A percentile compares a stretch with the other conserved stretches of the same genome.
Conservation (phyloP, 2,329 filamentous ascomycete species). For the Graphiopsis chlorocephala region DNA sequence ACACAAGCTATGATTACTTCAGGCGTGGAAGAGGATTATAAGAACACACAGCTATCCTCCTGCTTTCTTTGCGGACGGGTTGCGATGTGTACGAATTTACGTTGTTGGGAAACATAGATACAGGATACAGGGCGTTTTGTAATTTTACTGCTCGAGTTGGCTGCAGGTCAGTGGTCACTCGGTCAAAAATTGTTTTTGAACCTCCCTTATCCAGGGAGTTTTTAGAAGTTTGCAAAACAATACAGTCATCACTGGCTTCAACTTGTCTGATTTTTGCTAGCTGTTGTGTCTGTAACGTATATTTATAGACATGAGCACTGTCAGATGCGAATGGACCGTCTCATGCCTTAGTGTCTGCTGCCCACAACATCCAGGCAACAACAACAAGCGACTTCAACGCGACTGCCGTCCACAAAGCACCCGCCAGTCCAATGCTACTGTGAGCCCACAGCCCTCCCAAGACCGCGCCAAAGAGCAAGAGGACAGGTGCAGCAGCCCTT, state of each 20-base stretch:
- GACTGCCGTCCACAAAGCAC: slow-evolving; percentile 51
- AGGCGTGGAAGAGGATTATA: slow-evolving; percentile 27
- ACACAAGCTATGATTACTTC: slow-evolving; percentile 42
- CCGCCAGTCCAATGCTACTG: slow-evolving; percentile 50
- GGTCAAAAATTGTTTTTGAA: not conserved
- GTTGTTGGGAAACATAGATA: not conserved
- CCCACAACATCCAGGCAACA: slow-evolving; percentile 43
- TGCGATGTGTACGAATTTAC: slow-evolving; percentile 4
- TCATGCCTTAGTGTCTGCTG: slow-evolving; percentile 28
- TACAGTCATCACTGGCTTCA: not conserved
- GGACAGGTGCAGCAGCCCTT: slow-evolving; percentile 49
- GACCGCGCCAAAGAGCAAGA: slow-evolving; percentile 54
- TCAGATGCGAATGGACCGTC: not conserved
- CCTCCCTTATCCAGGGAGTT: not conserved
- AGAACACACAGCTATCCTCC: not conserved
- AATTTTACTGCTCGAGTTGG: not conserved
- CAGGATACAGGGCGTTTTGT: slow-evolving; percentile 7
- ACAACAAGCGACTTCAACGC: slow-evolving; percentile 40
- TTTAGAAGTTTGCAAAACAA: not conserved
- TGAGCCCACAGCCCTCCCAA: slow-evolving; percentile 55
- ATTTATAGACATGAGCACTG: not conserved
- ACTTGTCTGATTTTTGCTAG: no score
- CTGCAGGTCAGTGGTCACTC: not conserved
- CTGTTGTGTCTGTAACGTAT: no score
- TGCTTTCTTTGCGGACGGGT: not conserved